These are phyloP conservation scores for Astrothelium subdiscretum DNA, from an alignment of 495 filamentous ascomycete species.

Conservation along the genomic window DNA sequence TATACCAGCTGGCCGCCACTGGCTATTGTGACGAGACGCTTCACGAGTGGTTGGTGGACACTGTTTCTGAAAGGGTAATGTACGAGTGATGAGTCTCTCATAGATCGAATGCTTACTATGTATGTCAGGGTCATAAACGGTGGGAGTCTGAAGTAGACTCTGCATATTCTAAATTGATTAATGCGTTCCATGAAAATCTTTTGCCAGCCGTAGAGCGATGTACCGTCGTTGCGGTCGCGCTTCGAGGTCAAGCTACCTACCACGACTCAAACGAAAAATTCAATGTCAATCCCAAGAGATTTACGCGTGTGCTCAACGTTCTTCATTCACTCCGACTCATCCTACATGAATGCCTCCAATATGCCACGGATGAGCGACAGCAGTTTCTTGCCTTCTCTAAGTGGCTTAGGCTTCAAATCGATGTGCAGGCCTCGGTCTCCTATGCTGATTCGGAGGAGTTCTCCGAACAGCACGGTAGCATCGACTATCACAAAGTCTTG, in stretches of 20 bases:
- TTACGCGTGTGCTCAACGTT: slow-evolving; percentile 17
- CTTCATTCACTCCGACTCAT: slow-evolving; percentile 49
- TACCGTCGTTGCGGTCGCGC: slow-evolving; percentile 65
- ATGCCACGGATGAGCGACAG: slow-evolving; percentile 63
- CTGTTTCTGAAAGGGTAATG: slow-evolving; percentile 65
- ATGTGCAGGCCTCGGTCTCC: slow-evolving; percentile 37
- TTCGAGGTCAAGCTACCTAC: slow-evolving; percentile 79
- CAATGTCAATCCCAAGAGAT: slow-evolving; percentile 44
- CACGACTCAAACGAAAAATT: slow-evolving; percentile 55
- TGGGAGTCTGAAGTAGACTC: slow-evolving; percentile 80
- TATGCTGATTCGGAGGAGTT: slow-evolving; percentile 37
- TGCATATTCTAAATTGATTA: slow-evolving; percentile 66
- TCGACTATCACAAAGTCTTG: slow-evolving; percentile 21
- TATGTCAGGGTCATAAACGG: slow-evolving; percentile 73
- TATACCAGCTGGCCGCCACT: slow-evolving; percentile 79
- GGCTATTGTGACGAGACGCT: slow-evolving; percentile 66
- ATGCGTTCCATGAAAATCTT: slow-evolving; percentile 72
- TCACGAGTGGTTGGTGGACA: slow-evolving; percentile 82
- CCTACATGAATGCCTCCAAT: slow-evolving; percentile 57
- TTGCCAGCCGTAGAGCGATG: slow-evolving; percentile 78
- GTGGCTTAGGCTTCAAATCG: slow-evolving; percentile 81
- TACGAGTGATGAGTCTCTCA: neutral
- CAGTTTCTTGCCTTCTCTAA: slow-evolving; percentile 68
- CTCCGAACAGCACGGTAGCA: slow-evolving; percentile 19
- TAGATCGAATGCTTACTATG: neutral